phyloP scores from a whole-genome alignment of 108 stramenopile species.

The Fragilaria crotonensis region DNA sequence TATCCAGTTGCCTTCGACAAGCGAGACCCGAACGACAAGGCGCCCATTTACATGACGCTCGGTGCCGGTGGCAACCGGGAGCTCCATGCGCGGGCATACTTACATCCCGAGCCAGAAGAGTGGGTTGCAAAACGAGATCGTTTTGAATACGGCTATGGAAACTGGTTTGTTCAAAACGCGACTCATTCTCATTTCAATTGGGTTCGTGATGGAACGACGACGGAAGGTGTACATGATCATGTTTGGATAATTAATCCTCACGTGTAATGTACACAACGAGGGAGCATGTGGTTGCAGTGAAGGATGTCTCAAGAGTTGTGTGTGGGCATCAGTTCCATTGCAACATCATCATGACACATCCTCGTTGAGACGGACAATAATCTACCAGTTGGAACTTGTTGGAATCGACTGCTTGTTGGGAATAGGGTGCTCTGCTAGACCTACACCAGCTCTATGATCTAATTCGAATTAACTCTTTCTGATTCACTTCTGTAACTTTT shows the following conservation, averaged over 20 bases:
- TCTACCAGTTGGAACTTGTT: no score
- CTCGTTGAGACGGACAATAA: no score
- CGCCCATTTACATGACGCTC: constrained; percentile 79
- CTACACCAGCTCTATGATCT: no score
- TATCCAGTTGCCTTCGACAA: constrained; percentile 37
- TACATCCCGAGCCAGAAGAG: constrained; percentile 40
- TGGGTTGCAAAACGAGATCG: constrained; percentile 84
- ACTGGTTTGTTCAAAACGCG: constrained; percentile 66
- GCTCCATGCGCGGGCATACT: constrained; percentile 53
- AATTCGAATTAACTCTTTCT: no score
- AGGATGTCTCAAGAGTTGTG: no score
- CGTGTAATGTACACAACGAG: constrained; percentile 13
- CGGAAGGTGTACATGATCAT: constrained; percentile 9
- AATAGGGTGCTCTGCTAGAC: no score
- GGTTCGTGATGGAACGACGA: constrained; percentile 44
- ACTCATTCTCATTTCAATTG: constrained; percentile 68
- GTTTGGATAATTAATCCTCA: constrained; percentile 22
- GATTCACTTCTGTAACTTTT: no score
- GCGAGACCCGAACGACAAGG: constrained; percentile 17
- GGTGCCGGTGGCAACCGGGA: constrained; percentile 91
- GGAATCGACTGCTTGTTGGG: no score
- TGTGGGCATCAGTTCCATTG: no score
- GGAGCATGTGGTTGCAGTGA: constrained; percentile 13
- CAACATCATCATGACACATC: no score
- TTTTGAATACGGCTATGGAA: constrained; percentile 78